A percentile compares a stretch with the other conserved stretches of the same genome.
Evolutionary conservation across 2,329 filamentous ascomycete genomes (phyloP).

Genomic region (Penicillium sp.): DNA sequence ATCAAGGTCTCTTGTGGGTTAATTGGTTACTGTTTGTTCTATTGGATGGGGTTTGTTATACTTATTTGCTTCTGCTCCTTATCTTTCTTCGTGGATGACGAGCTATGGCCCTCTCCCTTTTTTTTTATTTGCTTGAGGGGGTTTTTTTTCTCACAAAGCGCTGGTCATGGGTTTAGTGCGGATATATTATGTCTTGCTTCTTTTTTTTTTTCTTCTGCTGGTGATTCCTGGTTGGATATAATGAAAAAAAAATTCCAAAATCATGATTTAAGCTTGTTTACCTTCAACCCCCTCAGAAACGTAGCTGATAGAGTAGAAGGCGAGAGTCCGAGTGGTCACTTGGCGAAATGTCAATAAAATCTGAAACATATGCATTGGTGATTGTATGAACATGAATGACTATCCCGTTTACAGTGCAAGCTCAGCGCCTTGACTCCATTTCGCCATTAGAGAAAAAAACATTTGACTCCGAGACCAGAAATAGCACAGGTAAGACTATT

Average conservation of each 20-base stretch:
- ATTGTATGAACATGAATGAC: slow-evolving; percentile 11
- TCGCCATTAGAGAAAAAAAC: background rate
- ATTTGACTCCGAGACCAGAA: slow-evolving; percentile 22
- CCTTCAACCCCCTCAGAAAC: background rate
- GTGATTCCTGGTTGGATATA: background rate
- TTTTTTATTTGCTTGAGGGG: background rate
- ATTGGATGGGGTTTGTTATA: background rate
- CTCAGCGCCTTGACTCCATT: slow-evolving; percentile 8
- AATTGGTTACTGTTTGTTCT: background rate
- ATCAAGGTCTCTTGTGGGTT: background rate
- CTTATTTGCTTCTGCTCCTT: slow-evolving; percentile 4
- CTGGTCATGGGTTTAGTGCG: slow-evolving; percentile 15
- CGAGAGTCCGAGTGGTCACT: too few species aligned
- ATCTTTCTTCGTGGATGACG: slow-evolving; percentile 3
- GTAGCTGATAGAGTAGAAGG: too few species aligned
- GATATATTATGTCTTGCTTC: slow-evolving; percentile 3
- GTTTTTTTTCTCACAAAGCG: slow-evolving; percentile 17
- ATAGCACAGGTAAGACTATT: slow-evolving; percentile 9
- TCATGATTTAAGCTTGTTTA: background rate
- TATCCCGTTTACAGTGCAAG: slow-evolving; percentile 11
- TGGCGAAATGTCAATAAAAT: background rate
- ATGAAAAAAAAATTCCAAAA: background rate
- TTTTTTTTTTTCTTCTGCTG: background rate
- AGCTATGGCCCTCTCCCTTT: background rate
- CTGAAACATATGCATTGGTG: slow-evolving; percentile 11